These are phyloP conservation scores for Xylariales sp. DNA, from an alignment of 2,329 filamentous ascomycete genomes.

Conservation along the genomic window DNA sequence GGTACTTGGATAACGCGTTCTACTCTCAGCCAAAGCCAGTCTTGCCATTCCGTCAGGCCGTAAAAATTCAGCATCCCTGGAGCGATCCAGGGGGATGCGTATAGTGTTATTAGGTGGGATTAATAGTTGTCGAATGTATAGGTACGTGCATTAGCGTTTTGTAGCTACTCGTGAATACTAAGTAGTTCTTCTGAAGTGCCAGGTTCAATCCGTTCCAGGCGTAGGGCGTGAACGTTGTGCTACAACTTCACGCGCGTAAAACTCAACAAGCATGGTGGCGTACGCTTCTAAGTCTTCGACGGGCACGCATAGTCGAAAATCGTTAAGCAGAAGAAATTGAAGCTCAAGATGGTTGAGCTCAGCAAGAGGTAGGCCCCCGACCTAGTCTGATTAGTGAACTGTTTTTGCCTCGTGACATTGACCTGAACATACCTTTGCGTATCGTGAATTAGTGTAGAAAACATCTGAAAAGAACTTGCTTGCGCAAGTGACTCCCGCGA, in stretches of 20 bases:
- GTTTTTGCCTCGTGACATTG: neutral
- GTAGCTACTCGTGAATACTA: constrained; percentile 6
- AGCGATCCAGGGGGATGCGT: constrained; percentile 11
- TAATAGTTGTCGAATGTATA: constrained; percentile 30
- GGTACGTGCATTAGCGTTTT: constrained; percentile 17
- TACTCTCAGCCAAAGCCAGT: constrained; percentile 31
- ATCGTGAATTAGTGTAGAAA: constrained; percentile 98
- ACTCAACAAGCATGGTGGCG: constrained; percentile 97
- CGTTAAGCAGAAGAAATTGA: constrained; percentile 94
- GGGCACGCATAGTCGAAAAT: constrained; percentile 91
- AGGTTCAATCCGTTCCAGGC: constrained; percentile 29
- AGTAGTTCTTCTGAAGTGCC: constrained; percentile 9
- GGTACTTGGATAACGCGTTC: constrained; percentile 31
- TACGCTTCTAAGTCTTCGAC: constrained; percentile 97
- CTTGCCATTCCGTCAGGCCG: constrained; percentile 37
- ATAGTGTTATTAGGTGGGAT: constrained; percentile 38
- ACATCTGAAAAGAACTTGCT: constrained; percentile 99
- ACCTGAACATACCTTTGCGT: constrained; percentile 82
- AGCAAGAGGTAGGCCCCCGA: constrained; percentile 89
- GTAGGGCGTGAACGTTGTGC: constrained; percentile 50
- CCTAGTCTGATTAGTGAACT: constrained; percentile 64
- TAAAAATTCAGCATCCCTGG: constrained; percentile 17
- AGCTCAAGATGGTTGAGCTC: constrained; percentile 97
- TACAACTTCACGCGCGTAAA: constrained; percentile 92
- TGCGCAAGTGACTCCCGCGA: constrained; percentile 95